Percentiles rank a stretch among this genome's conserved stretches.
Conservation (phyloP, 176 grass and related monocot species). For the Carex littledalei region DNA sequence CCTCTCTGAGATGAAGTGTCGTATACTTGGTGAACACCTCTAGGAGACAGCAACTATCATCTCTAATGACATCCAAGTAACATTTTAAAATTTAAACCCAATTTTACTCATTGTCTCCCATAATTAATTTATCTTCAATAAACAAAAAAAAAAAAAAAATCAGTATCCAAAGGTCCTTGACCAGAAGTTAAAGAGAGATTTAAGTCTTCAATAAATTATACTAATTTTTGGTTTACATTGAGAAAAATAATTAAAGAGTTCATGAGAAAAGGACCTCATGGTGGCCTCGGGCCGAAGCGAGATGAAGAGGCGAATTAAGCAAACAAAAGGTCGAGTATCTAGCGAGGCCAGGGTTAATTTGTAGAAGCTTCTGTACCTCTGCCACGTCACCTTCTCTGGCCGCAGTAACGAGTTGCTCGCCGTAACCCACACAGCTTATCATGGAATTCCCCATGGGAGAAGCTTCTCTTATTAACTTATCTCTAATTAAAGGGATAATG, state of each 20-base stretch:
- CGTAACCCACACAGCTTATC: slow-evolving; percentile 40
- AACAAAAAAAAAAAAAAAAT: neutral
- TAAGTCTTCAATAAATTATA: neutral
- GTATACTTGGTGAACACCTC: neutral
- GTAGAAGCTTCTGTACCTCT: slow-evolving; percentile 51
- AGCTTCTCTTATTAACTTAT: neutral
- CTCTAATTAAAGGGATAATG: neutral
- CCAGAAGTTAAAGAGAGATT: neutral
- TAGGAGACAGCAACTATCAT: neutral
- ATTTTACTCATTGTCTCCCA: neutral
- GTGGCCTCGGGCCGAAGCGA: slow-evolving; percentile 62
- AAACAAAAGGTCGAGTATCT: slow-evolving; percentile 62
- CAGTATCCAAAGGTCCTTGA: neutral
- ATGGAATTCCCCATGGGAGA: slow-evolving; percentile 76
- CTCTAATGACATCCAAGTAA: neutral
- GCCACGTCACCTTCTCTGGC: slow-evolving; percentile 58
- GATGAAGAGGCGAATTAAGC: slow-evolving; percentile 79
- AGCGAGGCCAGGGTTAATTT: slow-evolving; percentile 39
- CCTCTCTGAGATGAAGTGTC: neutral
- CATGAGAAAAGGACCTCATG: slow-evolving; percentile 49
- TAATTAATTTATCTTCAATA: neutral
- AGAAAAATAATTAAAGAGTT: neutral
- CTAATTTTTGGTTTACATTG: neutral
- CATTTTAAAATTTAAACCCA: neutral
- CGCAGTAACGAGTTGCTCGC: slow-evolving; percentile 61